Conservation (phyloP, 139 green algal genomes). For the Bryopsis sp. region DNA sequence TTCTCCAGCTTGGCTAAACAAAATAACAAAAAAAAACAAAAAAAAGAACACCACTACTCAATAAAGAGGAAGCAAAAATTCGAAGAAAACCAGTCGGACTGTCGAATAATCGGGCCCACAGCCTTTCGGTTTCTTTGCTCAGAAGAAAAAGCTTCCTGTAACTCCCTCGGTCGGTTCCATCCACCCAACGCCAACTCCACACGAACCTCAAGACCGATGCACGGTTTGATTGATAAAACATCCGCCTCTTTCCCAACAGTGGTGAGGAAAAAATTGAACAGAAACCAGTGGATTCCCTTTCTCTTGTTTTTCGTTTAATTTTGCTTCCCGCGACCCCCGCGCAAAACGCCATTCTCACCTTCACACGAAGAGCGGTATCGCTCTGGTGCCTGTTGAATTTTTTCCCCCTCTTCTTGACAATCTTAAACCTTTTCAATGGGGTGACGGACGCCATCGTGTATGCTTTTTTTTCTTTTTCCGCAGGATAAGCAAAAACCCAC, state of each 20-base stretch:
- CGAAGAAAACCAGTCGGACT: not conserved
- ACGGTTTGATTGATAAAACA: not conserved
- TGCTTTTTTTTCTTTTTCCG: too few species aligned
- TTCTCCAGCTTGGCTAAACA: slow-evolving; percentile 84
- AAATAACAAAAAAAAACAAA: slow-evolving; percentile 9
- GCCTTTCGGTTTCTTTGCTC: too few species aligned
- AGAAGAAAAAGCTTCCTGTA: too few species aligned
- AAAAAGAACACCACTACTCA: not conserved
- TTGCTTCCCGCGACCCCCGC: too few species aligned
- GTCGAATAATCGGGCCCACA: not conserved
- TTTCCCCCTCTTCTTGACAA: slow-evolving; percentile 76
- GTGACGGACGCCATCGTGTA: slow-evolving; percentile 13
- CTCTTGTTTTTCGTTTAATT: too few species aligned
- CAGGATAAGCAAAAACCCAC: too few species aligned
- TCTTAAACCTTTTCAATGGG: slow-evolving; percentile 74
- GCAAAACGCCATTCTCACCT: slow-evolving; percentile 29
- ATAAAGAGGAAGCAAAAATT: not conserved
- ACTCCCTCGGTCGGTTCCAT: too few species aligned
- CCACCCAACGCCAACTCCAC: not conserved
- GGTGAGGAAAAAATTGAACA: not conserved
- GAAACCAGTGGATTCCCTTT: too few species aligned
- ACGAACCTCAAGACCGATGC: not conserved
- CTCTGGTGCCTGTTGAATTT: slow-evolving; percentile 84
- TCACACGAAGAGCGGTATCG: slow-evolving; percentile 74
- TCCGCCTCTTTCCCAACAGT: not conserved